Conservation (phyloP, 2,329 filamentous ascomycete species). For the Geosmithia morbida region DNA sequence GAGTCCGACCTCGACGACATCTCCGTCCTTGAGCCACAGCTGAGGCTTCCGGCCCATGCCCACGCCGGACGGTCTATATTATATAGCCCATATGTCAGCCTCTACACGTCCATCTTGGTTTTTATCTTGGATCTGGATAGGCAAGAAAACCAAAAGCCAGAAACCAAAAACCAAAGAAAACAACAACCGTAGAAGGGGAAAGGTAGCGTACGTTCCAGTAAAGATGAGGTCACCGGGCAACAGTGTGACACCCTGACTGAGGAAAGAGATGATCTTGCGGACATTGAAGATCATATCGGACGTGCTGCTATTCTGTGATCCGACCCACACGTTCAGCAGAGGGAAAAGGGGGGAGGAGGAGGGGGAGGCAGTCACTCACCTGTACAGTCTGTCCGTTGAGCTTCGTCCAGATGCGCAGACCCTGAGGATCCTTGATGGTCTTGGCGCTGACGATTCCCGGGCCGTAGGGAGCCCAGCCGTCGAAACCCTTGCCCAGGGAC, state of each 20-base stretch:
- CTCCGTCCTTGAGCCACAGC: slow-evolving; percentile 56
- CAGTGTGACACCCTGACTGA: slow-evolving; percentile 47
- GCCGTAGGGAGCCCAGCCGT: slow-evolving; percentile 61
- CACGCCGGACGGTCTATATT: slow-evolving; percentile 47
- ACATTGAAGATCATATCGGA: slow-evolving; percentile 50
- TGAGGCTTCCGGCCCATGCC: slow-evolving; percentile 54
- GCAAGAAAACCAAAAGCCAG: background rate
- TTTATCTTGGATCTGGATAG: no score
- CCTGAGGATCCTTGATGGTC: slow-evolving; percentile 42
- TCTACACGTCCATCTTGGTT: background rate
- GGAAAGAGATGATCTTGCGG: slow-evolving; percentile 40
- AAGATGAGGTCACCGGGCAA: slow-evolving; percentile 52
- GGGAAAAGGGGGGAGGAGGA: background rate
- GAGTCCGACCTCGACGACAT: slow-evolving; percentile 53
- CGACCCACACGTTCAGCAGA: background rate
- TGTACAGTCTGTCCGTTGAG: slow-evolving; percentile 45
- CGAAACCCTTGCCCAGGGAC: slow-evolving; percentile 59
- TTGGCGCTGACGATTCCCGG: slow-evolving; percentile 51
- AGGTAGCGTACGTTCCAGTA: slow-evolving; percentile 40
- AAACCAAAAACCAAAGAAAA: background rate
- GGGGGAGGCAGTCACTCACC: slow-evolving; percentile 15
- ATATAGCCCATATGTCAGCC: background rate
- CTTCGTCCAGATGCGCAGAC: slow-evolving; percentile 38
- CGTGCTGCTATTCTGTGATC: slow-evolving; percentile 32
- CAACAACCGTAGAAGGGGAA: background rate